Base-by-base conservation (phyloP, 129 eudicot species). In the Heracleum sosnowskyi region DNA sequence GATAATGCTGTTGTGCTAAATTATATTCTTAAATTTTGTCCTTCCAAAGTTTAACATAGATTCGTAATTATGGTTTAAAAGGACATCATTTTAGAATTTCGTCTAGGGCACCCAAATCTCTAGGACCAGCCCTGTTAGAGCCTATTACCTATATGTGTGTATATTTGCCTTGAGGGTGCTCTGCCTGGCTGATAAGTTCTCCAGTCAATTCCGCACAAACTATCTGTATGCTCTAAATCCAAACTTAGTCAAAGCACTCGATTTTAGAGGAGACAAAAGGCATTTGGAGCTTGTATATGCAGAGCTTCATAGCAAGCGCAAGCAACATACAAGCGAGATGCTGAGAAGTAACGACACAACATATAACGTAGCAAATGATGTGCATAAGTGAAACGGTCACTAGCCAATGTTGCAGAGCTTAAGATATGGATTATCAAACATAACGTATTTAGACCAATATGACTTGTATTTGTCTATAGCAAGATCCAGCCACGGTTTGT, bases 401-500 rank as follows among this genome's bases (percentile, higher is more conserved):
- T 80, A 82, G 44, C 40, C 42, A 75, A 90, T 81, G 81, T 89
- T 83, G 83, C 99, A 96, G 74, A 90, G 88, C 81, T 85, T 91
- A 73, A 92, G 91, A 85, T 92, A 92, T 8, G 86, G 78, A 82
- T 93, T 96, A 78, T 96, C 91, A 53, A 78, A 85, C 91, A 77
- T 90, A 74, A 96, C 97, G 76, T 96, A 87, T 86, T 76, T 89
- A 75, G 97, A 87, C 99, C 99, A 96, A 74, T 96, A 96, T 40
- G 95, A 79, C 79, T 82, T 96, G 84, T 96, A 96, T 86, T 96
- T 96, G 53, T 82, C 89, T 49, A 96, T 96, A n/a, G 99, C 99
- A 85, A 96, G 97, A 88, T 92, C 97, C 91, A 96, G 85, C 99
- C 99, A 96, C 6, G 99, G 99, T 82, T 96, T 96, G 82, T 96